Percentiles rank a stretch among this genome's conserved stretches.
Evolutionary conservation across 2,329 filamentous ascomycete genomes (phyloP).

Genomic region (Simplicillium sp.): DNA sequence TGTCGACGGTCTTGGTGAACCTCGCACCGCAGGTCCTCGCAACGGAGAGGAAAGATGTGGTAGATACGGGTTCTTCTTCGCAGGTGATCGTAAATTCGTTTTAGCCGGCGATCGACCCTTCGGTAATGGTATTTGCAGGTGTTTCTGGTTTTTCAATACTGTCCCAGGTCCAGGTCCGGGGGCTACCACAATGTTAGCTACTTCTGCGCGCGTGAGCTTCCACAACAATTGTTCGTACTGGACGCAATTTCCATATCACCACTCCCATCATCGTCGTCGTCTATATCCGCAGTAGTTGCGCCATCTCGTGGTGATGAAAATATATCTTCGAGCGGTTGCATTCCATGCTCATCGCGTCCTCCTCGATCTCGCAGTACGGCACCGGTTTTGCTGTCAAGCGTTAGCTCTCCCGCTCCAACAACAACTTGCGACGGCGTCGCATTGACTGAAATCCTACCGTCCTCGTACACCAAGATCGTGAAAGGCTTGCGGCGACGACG

Average conservation of each 20-base stretch:
- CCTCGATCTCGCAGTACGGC: slow-evolving; percentile 70
- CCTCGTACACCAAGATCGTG: slow-evolving; percentile 25
- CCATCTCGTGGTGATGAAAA: slow-evolving; percentile 76
- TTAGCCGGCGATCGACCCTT: slow-evolving; percentile 52
- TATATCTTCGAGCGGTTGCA: slow-evolving; percentile 78
- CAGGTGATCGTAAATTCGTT: slow-evolving; percentile 50
- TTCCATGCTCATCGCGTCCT: slow-evolving; percentile 79
- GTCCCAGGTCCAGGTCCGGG: slow-evolving; percentile 45
- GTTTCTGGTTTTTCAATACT: slow-evolving; percentile 40
- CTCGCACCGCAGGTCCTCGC: slow-evolving; percentile 17
- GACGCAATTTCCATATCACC: slow-evolving; percentile 45
- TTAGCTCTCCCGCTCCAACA: slow-evolving; percentile 2
- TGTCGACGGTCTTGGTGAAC: slow-evolving; percentile 44
- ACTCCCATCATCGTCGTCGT: slow-evolving; percentile 24
- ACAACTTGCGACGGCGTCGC: not conserved
- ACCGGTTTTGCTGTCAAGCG: slow-evolving; percentile 68
- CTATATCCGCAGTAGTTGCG: slow-evolving; percentile 14
- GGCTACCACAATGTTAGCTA: slow-evolving; percentile 21
- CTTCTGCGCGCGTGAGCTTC: slow-evolving; percentile 2
- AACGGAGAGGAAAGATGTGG: no score
- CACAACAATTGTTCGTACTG: slow-evolving; percentile 26
- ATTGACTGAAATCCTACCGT: slow-evolving; percentile 19
- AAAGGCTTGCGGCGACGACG: slow-evolving; percentile 19
- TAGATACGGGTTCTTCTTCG: slow-evolving; percentile 47
- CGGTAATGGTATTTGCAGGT: slow-evolving; percentile 36